Conservation (phyloP, 2,329 filamentous ascomycete species). For the Albophoma yamanashiensis region DNA sequence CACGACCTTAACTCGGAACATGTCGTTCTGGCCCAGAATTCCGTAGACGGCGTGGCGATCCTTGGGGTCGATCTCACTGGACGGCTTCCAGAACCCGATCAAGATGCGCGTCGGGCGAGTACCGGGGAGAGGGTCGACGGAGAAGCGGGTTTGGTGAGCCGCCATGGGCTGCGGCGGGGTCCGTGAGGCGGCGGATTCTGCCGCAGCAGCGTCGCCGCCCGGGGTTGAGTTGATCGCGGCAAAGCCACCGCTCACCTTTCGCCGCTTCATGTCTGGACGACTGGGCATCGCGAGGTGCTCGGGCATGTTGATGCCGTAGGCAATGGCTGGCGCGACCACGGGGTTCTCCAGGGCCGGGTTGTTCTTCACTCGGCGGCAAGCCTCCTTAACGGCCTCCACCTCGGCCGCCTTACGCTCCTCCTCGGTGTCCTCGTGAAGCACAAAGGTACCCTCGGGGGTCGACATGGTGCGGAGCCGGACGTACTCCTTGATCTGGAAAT, state of each 20-base stretch:
- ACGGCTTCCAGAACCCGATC: conserved; percentile 49
- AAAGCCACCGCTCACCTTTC: conserved; percentile 29
- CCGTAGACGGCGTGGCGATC: conserved; percentile 54
- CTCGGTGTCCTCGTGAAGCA: conserved; percentile 19
- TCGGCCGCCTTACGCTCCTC: conserved; percentile 28
- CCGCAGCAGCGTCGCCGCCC: conserved; percentile 1
- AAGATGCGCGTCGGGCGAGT: conserved; percentile 47
- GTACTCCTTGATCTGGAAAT: conserved; percentile 51
- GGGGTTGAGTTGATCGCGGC: conserved; percentile 20
- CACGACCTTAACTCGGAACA: conserved; percentile 53
- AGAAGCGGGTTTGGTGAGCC: conserved; percentile 8
- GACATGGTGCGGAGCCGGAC: conserved; percentile 36
- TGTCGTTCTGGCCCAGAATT: conserved; percentile 51
- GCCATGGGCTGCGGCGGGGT: conserved; percentile 11
- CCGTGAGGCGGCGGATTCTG: conserved; percentile 1
- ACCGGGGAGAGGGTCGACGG: conserved; percentile 34
- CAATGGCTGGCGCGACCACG: conserved; percentile 31
- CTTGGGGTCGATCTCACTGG: conserved; percentile 30
- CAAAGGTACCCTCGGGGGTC: not conserved
- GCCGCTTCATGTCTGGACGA: conserved; percentile 35
- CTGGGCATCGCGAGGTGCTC: conserved; percentile 24
- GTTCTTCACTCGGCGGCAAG: conserved; percentile 29
- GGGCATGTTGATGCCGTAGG: conserved; percentile 39
- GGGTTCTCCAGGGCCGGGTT: conserved; percentile 33
- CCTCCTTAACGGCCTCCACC: conserved; percentile 33